Percentiles rank a stretch among this genome's conserved stretches.
These are phyloP conservation scores for Diospyros kaki DNA, from an alignment of 148 eudicot genomes.

Conservation along the genomic window DNA sequence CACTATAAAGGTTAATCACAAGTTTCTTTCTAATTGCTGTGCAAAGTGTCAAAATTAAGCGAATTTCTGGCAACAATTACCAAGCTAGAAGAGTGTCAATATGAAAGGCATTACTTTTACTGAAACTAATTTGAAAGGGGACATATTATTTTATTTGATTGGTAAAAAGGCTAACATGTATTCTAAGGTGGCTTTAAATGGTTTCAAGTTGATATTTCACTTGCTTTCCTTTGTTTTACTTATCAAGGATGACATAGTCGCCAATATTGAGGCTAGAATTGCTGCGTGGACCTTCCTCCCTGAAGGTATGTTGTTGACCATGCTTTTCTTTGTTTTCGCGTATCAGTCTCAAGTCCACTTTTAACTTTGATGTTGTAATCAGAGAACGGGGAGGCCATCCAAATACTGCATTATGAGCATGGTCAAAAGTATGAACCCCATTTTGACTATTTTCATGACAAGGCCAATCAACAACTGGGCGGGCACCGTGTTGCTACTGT, in stretches of 20 bases:
- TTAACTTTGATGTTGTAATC: constrained; percentile 13
- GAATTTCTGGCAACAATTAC: neutral
- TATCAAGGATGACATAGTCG: constrained; percentile 68
- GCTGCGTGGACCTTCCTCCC: constrained; percentile 96
- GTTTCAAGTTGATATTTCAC: neutral
- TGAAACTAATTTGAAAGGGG: neutral
- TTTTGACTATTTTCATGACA: constrained; percentile 69
- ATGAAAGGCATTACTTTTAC: neutral
- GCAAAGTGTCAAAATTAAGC: neutral
- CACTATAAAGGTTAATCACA: neutral
- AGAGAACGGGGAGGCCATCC: constrained; percentile 88
- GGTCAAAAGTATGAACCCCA: constrained; percentile 92
- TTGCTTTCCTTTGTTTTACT: neutral
- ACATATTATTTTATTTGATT: neutral
- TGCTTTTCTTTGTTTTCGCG: constrained; percentile 6
- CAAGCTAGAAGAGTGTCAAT: too few relatives aligned
- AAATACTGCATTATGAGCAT: constrained; percentile 72
- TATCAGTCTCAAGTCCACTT: constrained; percentile 2
- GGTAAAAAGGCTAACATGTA: neutral
- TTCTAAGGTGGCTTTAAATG: neutral
- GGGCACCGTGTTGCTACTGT: constrained; percentile 84
- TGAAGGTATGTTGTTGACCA: constrained; percentile 32
- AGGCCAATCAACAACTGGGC: constrained; percentile 57
- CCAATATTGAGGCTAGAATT: constrained; percentile 58
- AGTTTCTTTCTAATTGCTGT: neutral